phyloP scores from a whole-genome alignment of 2,329 filamentous ascomycete genomes.

The Zasmidium angulare region DNA sequence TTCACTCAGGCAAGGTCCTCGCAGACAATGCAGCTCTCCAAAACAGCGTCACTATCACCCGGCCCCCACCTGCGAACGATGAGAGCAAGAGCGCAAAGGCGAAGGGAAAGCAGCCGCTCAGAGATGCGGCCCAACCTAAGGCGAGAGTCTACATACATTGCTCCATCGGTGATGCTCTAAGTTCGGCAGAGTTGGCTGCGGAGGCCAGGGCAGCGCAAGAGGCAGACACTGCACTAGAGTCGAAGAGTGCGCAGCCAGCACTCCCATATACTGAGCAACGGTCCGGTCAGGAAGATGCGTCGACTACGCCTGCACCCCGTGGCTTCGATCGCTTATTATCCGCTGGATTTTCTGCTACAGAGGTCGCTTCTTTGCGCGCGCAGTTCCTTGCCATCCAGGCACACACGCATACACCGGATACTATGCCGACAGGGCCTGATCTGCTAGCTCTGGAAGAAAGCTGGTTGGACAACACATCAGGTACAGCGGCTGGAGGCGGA shows the following conservation, averaged over 20 bases:
- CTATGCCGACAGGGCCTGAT: conserved; percentile 76
- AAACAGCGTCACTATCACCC: conserved; percentile 64
- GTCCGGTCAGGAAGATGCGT: conserved; percentile 10
- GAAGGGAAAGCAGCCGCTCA: conserved; percentile 68
- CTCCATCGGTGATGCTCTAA: conserved; percentile 75
- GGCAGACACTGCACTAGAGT: conserved; percentile 39
- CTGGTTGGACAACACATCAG: conserved; percentile 71
- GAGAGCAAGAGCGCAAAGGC: conserved; percentile 38
- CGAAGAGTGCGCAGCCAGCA: conserved; percentile 22
- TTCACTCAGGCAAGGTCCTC: conserved; percentile 84
- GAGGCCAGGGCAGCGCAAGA: conserved; percentile 55
- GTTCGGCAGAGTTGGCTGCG: conserved; percentile 64
- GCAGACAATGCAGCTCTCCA: conserved; percentile 69
- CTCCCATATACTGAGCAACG: conserved; percentile 30
- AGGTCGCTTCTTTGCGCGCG: conserved; percentile 79
- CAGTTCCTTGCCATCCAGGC: conserved; percentile 87
- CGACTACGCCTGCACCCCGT: conserved; percentile 59
- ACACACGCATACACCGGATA: conserved; percentile 79
- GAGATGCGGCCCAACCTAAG: conserved; percentile 35
- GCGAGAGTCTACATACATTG: conserved; percentile 85
- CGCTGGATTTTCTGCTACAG: conserved; percentile 77
- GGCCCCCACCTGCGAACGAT: conserved; percentile 47
- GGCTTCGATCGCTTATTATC: conserved; percentile 86
- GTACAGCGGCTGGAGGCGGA: conserved; percentile 34
- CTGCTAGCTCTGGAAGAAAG: conserved; percentile 79